Percentiles rank a stretch among this genome's conserved stretches.
phyloP scores from a whole-genome alignment of 2,329 filamentous ascomycete genomes.

The Fusarium newnesense region DNA sequence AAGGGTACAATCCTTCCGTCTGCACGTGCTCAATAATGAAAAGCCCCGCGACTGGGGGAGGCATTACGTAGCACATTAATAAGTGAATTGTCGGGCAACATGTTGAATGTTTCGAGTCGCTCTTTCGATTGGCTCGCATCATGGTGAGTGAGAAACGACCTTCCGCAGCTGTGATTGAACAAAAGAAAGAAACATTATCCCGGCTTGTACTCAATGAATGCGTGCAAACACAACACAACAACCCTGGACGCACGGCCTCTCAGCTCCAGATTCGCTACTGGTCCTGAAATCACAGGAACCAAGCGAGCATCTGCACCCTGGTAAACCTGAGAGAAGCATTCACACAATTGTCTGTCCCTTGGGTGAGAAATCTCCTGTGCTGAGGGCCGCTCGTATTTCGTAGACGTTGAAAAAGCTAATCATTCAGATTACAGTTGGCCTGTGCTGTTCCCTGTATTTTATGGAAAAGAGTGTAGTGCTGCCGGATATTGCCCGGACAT shows the following conservation, averaged over 20 bases:
- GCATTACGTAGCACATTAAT: not conserved
- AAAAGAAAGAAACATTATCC: constrained; percentile 43
- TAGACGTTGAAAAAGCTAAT: constrained; percentile 5
- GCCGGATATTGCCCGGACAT: constrained; percentile 35
- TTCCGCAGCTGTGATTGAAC: constrained; percentile 44
- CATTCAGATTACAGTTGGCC: not conserved
- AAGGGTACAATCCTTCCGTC: not conserved
- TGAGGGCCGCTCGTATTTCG: constrained; percentile 6
- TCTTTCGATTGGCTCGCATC: constrained; percentile 38
- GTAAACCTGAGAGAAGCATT: constrained; percentile 33
- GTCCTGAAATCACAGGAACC: constrained; percentile 9
- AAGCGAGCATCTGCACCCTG: constrained; percentile 27
- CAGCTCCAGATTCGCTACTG: constrained; percentile 9
- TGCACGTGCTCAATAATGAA: constrained; percentile 1
- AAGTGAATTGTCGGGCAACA: constrained; percentile 33
- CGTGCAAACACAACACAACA: constrained; percentile 20
- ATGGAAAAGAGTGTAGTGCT: not conserved
- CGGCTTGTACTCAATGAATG: constrained; percentile 28
- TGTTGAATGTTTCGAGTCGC: constrained; percentile 23
- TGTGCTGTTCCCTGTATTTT: constrained; percentile 7
- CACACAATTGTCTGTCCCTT: constrained; percentile 19
- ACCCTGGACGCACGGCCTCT: constrained; percentile 24
- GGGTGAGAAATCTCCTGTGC: not conserved
- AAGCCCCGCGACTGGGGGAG: constrained; percentile 17
- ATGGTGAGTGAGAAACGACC: constrained; percentile 27